Percentiles rank a stretch among this genome's conserved stretches.
Conservation (phyloP, 768 basidiomycete species). For the Imleria badia region DNA sequence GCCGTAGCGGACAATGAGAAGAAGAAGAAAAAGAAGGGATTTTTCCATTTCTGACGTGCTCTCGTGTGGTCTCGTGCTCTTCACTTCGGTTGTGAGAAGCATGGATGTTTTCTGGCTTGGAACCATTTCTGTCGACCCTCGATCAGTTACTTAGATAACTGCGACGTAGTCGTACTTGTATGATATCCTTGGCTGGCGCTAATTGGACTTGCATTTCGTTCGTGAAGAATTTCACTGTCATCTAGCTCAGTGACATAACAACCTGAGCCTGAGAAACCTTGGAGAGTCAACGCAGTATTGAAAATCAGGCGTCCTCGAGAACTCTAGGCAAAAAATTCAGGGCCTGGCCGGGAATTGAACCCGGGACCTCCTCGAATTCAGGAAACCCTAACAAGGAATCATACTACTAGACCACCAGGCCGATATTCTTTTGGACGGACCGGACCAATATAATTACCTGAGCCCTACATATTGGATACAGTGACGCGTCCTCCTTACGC, state of each 20-base stretch:
- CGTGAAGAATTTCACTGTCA: background rate
- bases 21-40: conserved; percentile 76
- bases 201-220: conserved; percentile 6
- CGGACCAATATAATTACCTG: background rate
- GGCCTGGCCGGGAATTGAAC: conserved; percentile 61
- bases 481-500: conserved; percentile 30
- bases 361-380: conserved; percentile 57
- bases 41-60: conserved; percentile 58
- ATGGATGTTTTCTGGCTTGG: background rate
- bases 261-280: too few species aligned
- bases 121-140: background rate
- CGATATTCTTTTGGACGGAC: background rate
- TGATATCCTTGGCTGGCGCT: conserved; percentile 9
- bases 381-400: conserved; percentile 50
- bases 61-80: background rate
- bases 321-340: too few species aligned
- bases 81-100: background rate
- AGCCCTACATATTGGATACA: background rate
- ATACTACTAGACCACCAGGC: conserved; percentile 57
- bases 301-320: background rate
- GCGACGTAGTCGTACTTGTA: conserved; percentile 4
- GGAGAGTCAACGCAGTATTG: too few species aligned
- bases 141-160: conserved; percentile 3
- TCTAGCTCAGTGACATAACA: background rate
- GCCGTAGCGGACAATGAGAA: conserved; percentile 50